Evolutionary conservation across 805 yeast species (phyloP).

Genomic region (Yarrowia sp.): DNA sequence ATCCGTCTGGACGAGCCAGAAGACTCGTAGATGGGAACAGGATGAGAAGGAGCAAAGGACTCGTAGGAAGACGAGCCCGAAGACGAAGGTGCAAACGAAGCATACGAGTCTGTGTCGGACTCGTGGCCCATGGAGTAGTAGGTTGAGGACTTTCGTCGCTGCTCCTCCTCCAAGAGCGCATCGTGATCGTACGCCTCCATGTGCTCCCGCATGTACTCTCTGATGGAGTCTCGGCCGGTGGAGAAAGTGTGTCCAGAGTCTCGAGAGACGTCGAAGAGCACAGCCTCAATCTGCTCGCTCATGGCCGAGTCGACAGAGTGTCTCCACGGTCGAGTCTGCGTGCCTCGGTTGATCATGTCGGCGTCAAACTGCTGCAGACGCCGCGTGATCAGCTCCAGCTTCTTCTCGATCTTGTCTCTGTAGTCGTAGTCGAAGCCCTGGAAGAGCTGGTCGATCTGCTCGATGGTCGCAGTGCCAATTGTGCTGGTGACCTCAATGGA

Average conservation of each 20-base stretch:
- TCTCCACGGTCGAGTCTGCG: background rate
- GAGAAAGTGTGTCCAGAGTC: background rate
- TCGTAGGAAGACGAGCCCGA: conserved; percentile 21
- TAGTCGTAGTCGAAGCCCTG: conserved; percentile 24
- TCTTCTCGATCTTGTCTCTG: conserved; percentile 27
- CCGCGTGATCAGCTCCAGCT: conserved; percentile 12
- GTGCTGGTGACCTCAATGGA: conserved; percentile 10
- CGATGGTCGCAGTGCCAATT: conserved; percentile 9
- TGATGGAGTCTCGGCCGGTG: background rate
- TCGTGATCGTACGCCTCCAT: background rate
- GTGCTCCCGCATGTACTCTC: background rate
- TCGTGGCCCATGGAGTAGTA: background rate
- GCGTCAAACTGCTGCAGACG: conserved; percentile 24
- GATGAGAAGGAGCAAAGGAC: conserved; percentile 20
- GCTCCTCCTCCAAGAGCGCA: background rate
- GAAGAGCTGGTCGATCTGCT: conserved; percentile 10
- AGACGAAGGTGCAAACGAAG: conserved; percentile 5
- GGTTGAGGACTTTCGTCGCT: background rate
- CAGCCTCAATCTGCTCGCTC: conserved; percentile 20
- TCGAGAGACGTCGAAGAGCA: background rate
- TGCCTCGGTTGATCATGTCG: background rate
- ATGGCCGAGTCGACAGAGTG: conserved; percentile 9
- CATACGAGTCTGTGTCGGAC: conserved; percentile 17
- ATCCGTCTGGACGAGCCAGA: background rate
- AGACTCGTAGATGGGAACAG: conserved; percentile 10